Conservation (phyloP, 495 filamentous ascomycete genomes). For the Corynascus novoguineensis region DNA sequence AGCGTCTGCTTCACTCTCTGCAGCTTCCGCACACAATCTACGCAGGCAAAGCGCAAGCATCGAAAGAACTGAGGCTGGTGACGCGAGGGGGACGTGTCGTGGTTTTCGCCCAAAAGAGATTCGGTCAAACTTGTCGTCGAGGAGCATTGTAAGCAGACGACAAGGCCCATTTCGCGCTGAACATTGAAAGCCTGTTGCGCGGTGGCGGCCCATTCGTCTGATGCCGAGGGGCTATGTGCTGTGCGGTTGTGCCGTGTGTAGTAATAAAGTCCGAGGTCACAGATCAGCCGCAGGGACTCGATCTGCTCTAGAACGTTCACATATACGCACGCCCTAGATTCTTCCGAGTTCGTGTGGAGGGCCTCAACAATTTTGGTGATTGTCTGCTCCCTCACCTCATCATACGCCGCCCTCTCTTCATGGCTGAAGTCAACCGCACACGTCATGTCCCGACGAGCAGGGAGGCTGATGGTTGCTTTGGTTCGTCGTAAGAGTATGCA, state of each 20-base stretch:
- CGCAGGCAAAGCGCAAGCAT: conserved; percentile 10
- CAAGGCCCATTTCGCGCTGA: conserved; percentile 15
- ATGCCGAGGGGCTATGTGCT: not conserved
- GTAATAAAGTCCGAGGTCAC: conserved; percentile 36
- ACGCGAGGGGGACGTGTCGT: not conserved
- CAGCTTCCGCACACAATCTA: conserved; percentile 8
- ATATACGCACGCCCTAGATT: conserved; percentile 10
- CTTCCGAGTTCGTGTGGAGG: not conserved
- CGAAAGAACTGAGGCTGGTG: not conserved
- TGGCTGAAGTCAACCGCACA: conserved; percentile 26
- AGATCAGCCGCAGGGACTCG: conserved; percentile 37
- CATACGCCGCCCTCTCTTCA: conserved; percentile 30
- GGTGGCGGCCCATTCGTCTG: conserved; percentile 13
- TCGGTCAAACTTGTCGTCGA: not conserved
- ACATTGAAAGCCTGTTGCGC: conserved; percentile 28
- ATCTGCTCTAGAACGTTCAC: conserved; percentile 40
- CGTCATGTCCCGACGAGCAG: conserved; percentile 23
- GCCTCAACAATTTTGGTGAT: conserved; percentile 26
- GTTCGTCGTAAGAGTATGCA: conserved; percentile 35
- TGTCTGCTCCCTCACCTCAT: conserved; percentile 19
- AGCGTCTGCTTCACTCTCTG: not conserved
- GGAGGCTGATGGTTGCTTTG: conserved; percentile 32
- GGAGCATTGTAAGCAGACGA: conserved; percentile 6
- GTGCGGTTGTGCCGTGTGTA: conserved; percentile 16
- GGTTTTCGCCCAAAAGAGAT: not conserved